Conservation (phyloP, 2,329 filamentous ascomycete genomes). For the Dothistroma pini region DNA sequence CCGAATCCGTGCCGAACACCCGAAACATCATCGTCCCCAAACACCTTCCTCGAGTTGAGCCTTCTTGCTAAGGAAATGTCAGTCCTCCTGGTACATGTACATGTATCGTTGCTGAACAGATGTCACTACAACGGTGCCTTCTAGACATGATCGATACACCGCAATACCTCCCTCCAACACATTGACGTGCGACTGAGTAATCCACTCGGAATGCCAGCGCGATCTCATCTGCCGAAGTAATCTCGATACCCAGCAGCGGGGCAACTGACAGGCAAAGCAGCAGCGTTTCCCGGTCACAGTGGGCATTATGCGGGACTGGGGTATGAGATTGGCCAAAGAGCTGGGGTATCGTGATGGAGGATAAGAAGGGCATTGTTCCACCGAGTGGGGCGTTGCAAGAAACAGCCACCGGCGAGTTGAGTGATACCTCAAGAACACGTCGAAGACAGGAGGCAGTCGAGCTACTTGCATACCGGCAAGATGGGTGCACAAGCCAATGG, state of each 20-base stretch:
- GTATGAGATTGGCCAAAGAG: neutral
- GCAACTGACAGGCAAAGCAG: neutral
- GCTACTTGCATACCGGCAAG: neutral
- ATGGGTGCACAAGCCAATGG: slow-evolving; percentile 14
- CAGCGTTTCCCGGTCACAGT: neutral
- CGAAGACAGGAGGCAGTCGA: neutral
- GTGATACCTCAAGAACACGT: neutral
- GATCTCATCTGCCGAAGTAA: neutral
- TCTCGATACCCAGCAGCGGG: neutral
- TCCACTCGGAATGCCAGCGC: neutral
- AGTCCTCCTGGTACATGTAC: neutral
- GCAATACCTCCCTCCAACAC: neutral
- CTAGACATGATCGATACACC: neutral
- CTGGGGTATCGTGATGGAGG: neutral
- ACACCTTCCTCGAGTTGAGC: neutral
- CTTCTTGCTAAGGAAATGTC: neutral
- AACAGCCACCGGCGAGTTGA: neutral
- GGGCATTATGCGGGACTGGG: neutral
- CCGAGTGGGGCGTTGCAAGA: neutral
- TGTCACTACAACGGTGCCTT: neutral
- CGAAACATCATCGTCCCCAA: neutral
- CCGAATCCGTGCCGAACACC: neutral
- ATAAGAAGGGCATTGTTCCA: neutral
- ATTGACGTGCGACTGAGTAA: neutral
- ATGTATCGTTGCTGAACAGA: neutral